Conservation (phyloP, 768 basidiomycete genomes). For the Steccherinum ochraceum region DNA sequence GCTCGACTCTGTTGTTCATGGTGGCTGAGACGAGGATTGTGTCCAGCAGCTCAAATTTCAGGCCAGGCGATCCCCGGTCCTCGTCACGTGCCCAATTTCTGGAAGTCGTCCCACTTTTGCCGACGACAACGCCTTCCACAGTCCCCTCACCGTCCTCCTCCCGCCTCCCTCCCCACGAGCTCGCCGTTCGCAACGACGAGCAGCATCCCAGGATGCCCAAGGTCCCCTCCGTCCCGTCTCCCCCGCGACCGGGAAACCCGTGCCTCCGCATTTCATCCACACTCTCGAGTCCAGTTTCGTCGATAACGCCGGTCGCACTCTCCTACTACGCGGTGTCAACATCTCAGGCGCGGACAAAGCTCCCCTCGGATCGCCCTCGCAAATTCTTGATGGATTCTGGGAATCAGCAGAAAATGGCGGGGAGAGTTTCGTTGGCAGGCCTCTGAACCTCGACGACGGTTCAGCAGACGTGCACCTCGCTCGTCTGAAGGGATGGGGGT, state of each 20-base stretch:
- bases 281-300: constrained; percentile 66
- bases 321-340: constrained; percentile 92
- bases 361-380: constrained; percentile 63
- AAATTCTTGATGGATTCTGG: constrained; percentile 75
- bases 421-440: constrained; percentile 67
- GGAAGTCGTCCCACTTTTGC: constrained; percentile 4
- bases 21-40: too few species aligned
- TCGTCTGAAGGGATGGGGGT: constrained; percentile 90
- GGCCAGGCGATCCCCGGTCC: too few species aligned
- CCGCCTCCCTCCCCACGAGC: neutral
- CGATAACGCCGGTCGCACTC: constrained; percentile 65
- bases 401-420: constrained; percentile 65
- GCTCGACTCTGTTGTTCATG: too few species aligned
- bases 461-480: constrained; percentile 81
- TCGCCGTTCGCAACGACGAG: neutral
- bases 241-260: constrained; percentile 47
- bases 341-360: constrained; percentile 86
- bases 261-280: constrained; percentile 49
- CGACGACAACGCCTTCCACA: neutral
- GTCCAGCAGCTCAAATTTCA: too few species aligned
- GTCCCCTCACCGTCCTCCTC: neutral
- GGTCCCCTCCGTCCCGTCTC: constrained; percentile 54
- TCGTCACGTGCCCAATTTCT: neutral
- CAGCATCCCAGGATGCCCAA: constrained; percentile 35
- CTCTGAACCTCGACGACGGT: constrained; percentile 80